These are phyloP conservation scores for Pterulicium gracile DNA, from an alignment of 1,284 basidiomycete species.

Conservation along the genomic window DNA sequence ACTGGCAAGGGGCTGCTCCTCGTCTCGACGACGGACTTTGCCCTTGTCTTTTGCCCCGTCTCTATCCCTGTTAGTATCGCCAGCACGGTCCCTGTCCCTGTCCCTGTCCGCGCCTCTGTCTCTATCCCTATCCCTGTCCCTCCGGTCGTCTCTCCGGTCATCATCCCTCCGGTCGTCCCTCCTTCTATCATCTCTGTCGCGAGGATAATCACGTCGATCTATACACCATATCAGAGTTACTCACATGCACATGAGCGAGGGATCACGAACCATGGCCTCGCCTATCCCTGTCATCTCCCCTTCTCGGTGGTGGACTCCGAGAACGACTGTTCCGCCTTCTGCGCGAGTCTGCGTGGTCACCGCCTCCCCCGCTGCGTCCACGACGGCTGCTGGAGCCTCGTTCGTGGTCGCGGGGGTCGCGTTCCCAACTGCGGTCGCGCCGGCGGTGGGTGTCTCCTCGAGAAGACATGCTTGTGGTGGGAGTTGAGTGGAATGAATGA, in stretches of 20 bases:
- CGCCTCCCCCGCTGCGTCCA: slow-evolving; percentile 22
- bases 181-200: background rate
- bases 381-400: slow-evolving; percentile 25
- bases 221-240: slow-evolving; percentile 7
- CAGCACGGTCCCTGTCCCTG: slow-evolving; percentile 17
- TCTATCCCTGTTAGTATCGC: slow-evolving; percentile 22
- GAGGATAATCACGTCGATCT: slow-evolving; percentile 12
- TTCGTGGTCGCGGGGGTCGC: slow-evolving; percentile 37
- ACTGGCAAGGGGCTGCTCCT: slow-evolving; percentile 15
- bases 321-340: slow-evolving; percentile 53
- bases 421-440: slow-evolving; percentile 61
- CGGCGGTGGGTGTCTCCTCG: slow-evolving; percentile 36
- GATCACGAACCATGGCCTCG: slow-evolving; percentile 24
- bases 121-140: slow-evolving; percentile 25
- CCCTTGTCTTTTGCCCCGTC: slow-evolving; percentile 25
- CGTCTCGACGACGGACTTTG: slow-evolving; percentile 15
- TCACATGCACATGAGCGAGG: background rate
- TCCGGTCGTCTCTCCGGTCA: slow-evolving; percentile 23
- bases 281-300: slow-evolving; percentile 34
- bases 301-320: slow-evolving; percentile 49
- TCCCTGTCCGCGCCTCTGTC: slow-evolving; percentile 21
- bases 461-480: slow-evolving; percentile 26
- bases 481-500: too few species aligned
- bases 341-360: slow-evolving; percentile 32
- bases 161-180: slow-evolving; percentile 22